Evolutionary conservation across 257 asterid species (phyloP).

Genomic region (Solanum rostratum): DNA sequence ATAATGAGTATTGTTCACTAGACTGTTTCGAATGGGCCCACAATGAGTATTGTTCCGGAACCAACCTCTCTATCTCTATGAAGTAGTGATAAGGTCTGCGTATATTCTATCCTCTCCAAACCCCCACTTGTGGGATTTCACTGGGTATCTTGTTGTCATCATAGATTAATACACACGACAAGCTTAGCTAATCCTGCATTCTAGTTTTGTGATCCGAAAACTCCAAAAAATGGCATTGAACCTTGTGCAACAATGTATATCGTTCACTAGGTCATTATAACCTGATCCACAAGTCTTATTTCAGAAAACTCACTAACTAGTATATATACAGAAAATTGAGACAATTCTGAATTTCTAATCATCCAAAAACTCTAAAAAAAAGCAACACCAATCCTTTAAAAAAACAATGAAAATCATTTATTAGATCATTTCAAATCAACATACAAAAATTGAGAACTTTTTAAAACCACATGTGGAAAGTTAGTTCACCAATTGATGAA

Average conservation of each 20-base stretch:
- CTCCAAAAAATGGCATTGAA: background rate
- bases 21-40: background rate
- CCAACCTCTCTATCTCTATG: too few species aligned
- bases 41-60: too few species aligned
- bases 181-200: background rate
- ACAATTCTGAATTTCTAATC: background rate
- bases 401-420: background rate
- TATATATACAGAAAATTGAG: background rate
- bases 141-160: too few species aligned
- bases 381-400: background rate
- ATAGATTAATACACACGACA: background rate
- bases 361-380: background rate
- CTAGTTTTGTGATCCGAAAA: background rate
- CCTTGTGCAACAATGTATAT: background rate
- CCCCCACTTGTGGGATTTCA: too few species aligned
- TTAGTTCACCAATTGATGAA: too few species aligned
- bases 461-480: too few species aligned
- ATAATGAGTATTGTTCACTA: background rate
- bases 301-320: background rate
- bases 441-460: background rate
- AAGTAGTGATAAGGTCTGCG: too few species aligned
- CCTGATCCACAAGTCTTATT: background rate
- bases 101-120: too few species aligned
- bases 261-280: background rate
- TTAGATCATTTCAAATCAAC: background rate